Conservation (phyloP, 176 grass and related monocot species). For the Rhynchospora pubera region DNA sequence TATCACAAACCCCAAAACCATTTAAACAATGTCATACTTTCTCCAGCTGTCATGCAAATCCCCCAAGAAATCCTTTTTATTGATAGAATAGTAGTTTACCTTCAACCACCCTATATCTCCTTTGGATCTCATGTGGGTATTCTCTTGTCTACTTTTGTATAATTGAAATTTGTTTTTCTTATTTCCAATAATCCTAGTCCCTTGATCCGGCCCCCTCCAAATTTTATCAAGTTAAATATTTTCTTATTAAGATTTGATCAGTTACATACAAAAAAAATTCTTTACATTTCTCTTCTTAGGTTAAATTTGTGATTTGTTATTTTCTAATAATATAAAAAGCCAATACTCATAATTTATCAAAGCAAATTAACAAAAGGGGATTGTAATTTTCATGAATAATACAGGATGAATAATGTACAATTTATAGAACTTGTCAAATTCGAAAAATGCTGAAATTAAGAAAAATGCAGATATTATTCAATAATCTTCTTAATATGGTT, state of each 20-base stretch:
- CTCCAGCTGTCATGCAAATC: conserved; percentile 22
- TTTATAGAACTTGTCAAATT: too few relatives aligned
- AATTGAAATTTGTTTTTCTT: neutral
- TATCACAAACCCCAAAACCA: neutral
- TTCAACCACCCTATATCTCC: neutral
- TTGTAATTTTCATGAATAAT: too few relatives aligned
- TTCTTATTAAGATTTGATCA: neutral
- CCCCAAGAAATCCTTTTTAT: conserved; percentile 10
- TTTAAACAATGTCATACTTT: neutral
- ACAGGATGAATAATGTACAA: too few relatives aligned
- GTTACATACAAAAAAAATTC: neutral
- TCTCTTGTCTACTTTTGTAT: neutral
- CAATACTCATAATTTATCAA: too few relatives aligned
- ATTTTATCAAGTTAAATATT: neutral
- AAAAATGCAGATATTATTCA: too few relatives aligned
- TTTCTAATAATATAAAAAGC: too few relatives aligned
- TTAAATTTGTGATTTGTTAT: too few relatives aligned
- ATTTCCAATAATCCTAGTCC: too few relatives aligned
- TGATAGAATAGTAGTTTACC: neutral
- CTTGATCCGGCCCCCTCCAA: neutral
- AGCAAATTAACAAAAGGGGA: too few relatives aligned
- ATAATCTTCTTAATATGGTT: too few relatives aligned
- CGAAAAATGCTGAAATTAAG: too few relatives aligned
- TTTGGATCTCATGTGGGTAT: neutral
- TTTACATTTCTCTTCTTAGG: neutral